Evolutionary conservation across 176 grass and related monocot genomes (phyloP).

Genomic region (Triticum turgidum): DNA sequence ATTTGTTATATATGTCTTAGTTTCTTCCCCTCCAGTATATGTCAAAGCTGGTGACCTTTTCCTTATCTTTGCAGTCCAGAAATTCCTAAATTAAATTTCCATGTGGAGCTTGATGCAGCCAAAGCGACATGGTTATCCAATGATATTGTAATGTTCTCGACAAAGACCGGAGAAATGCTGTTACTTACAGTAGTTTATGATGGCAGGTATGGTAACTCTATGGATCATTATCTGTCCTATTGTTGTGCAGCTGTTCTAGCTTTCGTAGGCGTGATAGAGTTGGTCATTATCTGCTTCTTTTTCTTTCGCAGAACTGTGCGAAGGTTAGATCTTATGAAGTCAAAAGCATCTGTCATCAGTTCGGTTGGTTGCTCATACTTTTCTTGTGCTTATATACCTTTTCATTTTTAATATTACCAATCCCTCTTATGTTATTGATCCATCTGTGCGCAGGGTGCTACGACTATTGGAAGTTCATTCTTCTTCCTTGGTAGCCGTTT

Average conservation of each 20-base stretch:
- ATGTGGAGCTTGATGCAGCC: constrained; percentile 88
- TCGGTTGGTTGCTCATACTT: constrained; percentile 60
- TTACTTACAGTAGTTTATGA: constrained; percentile 81
- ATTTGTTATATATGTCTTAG: background rate
- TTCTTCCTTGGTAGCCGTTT: constrained; percentile 95
- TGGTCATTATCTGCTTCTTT: constrained; percentile 9
- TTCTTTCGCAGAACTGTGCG: constrained; percentile 73
- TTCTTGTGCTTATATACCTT: constrained; percentile 27
- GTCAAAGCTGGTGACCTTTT: constrained; percentile 14
- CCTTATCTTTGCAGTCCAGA: constrained; percentile 66
- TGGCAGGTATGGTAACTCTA: constrained; percentile 55
- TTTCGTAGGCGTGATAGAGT: background rate
- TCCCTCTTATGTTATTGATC: background rate
- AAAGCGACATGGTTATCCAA: constrained; percentile 87
- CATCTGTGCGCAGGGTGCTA: constrained; percentile 59
- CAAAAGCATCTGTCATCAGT: constrained; percentile 87
- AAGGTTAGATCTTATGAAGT: constrained; percentile 94
- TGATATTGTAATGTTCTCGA: constrained; percentile 83
- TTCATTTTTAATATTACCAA: constrained; percentile 8
- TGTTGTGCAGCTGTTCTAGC: constrained; percentile 16
- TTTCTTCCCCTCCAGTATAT: constrained; percentile 9
- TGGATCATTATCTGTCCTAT: background rate
- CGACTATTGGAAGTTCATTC: constrained; percentile 80
- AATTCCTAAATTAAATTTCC: constrained; percentile 73
- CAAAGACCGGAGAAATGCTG: constrained; percentile 82